Percentiles rank a stretch among this genome's conserved stretches.
phyloP scores from a whole-genome alignment of 75 land plant genomes.

The Gnetum montanum region DNA sequence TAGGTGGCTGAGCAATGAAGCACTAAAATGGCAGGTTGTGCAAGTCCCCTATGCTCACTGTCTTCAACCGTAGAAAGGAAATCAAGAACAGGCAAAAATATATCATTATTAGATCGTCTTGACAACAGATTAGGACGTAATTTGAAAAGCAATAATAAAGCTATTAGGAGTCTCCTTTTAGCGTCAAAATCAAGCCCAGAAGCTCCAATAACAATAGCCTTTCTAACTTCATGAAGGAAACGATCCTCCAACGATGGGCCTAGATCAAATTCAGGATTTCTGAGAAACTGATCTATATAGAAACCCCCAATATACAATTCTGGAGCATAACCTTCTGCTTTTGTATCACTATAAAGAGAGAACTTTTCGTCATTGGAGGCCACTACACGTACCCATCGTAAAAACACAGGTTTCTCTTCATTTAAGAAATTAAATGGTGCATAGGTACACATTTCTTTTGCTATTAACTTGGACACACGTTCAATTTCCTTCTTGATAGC shows the following conservation, averaged over 20 bases:
- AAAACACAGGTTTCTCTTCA: constrained; percentile 14
- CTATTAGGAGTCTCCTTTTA: constrained; percentile 26
- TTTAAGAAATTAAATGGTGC: constrained; percentile 26
- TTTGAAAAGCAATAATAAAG: constrained; percentile 28
- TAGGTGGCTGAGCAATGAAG: constrained; percentile 36
- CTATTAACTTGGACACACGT: constrained; percentile 12
- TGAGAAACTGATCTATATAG: constrained; percentile 34
- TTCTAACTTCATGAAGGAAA: constrained; percentile 34
- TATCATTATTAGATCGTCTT: constrained; percentile 32
- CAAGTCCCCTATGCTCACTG: constrained; percentile 27
- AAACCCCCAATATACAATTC: constrained; percentile 45
- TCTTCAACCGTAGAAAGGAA: constrained; percentile 13
- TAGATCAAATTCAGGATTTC: constrained; percentile 32
- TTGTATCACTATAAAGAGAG: constrained; percentile 19
- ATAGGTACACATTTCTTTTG: constrained; percentile 3
- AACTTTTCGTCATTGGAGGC: constrained; percentile 15
- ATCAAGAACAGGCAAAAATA: constrained; percentile 33
- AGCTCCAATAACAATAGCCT: constrained; percentile 33
- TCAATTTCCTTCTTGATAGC: constrained; percentile 15
- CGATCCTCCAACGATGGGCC: constrained; percentile 30
- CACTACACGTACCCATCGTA: constrained; percentile 20
- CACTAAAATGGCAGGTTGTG: constrained; percentile 32
- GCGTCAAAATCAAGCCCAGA: constrained; percentile 33
- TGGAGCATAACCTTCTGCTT: constrained; percentile 25
- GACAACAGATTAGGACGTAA: constrained; percentile 23